Conservation (phyloP, 148 eudicot genomes). For the Oxyria digyna region DNA sequence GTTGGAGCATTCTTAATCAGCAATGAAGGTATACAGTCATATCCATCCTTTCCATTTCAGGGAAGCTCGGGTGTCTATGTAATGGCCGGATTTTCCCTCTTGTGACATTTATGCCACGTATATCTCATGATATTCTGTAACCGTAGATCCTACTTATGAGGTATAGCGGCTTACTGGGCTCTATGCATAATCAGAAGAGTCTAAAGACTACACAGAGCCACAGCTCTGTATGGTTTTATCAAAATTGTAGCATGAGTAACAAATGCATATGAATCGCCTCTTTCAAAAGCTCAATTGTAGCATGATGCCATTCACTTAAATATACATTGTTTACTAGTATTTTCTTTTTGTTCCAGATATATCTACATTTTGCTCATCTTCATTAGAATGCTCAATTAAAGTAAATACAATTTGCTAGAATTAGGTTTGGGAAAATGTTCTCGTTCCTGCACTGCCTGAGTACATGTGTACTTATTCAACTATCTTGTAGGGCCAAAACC, state of each 20-base stretch:
- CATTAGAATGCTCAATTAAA: neutral
- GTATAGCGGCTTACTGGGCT: neutral
- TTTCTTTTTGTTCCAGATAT: neutral
- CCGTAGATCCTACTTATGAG: neutral
- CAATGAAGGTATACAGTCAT: neutral
- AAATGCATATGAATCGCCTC: neutral
- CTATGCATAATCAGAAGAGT: neutral
- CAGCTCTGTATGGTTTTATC: neutral
- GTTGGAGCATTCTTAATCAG: neutral
- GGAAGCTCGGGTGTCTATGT: neutral
- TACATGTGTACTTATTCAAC: constrained; percentile 2
- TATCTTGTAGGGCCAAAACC: constrained; percentile 60
- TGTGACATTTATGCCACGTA: neutral
- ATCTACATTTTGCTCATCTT: neutral
- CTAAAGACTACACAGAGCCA: neutral
- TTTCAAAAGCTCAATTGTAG: neutral
- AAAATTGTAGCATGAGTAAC: neutral
- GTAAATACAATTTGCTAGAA: neutral
- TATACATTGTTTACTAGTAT: neutral
- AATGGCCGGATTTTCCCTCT: neutral
- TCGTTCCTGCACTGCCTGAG: neutral
- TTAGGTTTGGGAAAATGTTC: neutral
- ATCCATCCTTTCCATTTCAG: neutral
- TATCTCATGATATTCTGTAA: neutral
- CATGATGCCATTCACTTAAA: neutral